A percentile compares a stretch with the other conserved stretches of the same genome.
Evolutionary conservation across 805 yeast genomes (phyloP).

Genomic region (Myxozyma melibiosi): DNA sequence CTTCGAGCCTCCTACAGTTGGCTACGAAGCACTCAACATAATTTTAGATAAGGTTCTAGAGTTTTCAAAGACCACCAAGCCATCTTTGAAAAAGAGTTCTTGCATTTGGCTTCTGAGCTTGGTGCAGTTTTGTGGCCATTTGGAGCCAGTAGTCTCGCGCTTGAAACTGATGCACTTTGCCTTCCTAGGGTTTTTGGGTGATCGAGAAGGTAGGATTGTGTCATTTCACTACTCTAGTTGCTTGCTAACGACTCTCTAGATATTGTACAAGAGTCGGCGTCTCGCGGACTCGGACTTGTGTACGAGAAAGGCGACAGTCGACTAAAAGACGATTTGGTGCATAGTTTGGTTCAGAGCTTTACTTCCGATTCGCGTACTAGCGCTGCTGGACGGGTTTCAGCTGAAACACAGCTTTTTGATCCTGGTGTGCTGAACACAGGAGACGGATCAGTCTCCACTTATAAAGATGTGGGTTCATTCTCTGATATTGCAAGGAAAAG

Average conservation of each 20-base stretch:
- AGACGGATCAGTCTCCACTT: slow-evolving; percentile 79
- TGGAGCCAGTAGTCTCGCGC: slow-evolving; percentile 44
- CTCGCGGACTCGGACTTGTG: slow-evolving; percentile 79
- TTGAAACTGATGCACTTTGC: slow-evolving; percentile 68
- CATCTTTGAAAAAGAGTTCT: slow-evolving; percentile 66
- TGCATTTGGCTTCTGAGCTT: slow-evolving; percentile 86
- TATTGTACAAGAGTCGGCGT: slow-evolving; percentile 86
- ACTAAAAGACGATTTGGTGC: slow-evolving; percentile 71
- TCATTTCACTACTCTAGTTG: background rate
- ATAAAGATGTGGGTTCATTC: slow-evolving; percentile 64
- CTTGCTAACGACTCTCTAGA: slow-evolving; percentile 37
- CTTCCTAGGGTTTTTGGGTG: slow-evolving; percentile 78
- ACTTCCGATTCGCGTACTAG: slow-evolving; percentile 55
- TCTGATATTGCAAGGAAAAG: no score
- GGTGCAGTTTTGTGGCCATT: slow-evolving; percentile 69
- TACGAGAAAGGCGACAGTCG: slow-evolving; percentile 75
- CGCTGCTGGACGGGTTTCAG: slow-evolving; percentile 66
- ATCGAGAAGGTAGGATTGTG: slow-evolving; percentile 57
- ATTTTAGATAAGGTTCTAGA: slow-evolving; percentile 56
- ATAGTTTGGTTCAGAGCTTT: slow-evolving; percentile 71
- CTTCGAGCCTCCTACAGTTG: background rate
- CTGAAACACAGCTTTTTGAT: slow-evolving; percentile 83
- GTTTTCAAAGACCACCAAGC: slow-evolving; percentile 66
- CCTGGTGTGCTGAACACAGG: slow-evolving; percentile 77
- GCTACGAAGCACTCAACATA: slow-evolving; percentile 34